Evolutionary conservation across 2,329 filamentous ascomycete species (phyloP).

Genomic region (Aspergillus awamori): DNA sequence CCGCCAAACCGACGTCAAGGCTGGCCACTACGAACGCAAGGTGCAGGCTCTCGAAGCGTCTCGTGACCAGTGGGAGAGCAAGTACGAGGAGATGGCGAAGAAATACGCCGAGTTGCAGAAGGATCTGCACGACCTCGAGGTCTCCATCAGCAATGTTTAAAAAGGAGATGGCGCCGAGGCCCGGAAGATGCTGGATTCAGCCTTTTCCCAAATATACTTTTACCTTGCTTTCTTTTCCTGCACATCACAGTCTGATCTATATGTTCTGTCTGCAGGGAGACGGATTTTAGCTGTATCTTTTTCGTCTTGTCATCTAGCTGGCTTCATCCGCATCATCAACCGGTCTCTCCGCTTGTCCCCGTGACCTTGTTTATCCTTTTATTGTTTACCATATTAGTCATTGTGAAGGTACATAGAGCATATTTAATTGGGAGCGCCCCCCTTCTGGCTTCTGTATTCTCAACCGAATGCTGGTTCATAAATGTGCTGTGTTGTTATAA

Average conservation of each 20-base stretch:
- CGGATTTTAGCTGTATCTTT: constrained; percentile 22
- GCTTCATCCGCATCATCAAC: constrained; percentile 16
- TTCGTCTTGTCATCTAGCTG: constrained; percentile 21
- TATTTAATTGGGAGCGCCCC: constrained; percentile 14
- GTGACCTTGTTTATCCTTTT: constrained; percentile 18
- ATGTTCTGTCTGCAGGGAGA: constrained; percentile 21
- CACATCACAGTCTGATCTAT: constrained; percentile 32
- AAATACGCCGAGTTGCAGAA: constrained; percentile 83
- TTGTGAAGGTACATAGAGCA: constrained; percentile 21
- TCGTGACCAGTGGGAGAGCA: constrained; percentile 92
- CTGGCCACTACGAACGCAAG: constrained; percentile 98
- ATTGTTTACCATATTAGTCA: constrained; percentile 15
- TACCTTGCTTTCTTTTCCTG: constrained; percentile 23
- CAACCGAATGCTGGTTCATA: constrained; percentile 6
- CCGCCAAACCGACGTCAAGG: constrained; percentile 98
- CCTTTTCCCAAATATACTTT: constrained; percentile 28
- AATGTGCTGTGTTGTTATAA: constrained; percentile 2
- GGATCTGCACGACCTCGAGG: constrained; percentile 87
- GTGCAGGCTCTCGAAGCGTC: constrained; percentile 92
- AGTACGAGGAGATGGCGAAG: constrained; percentile 97
- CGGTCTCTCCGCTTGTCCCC: constrained; percentile 19
- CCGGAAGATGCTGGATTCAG: constrained; percentile 33
- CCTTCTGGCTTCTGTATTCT: constrained; percentile 2
- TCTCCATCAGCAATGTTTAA: constrained; percentile 92
- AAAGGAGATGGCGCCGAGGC: constrained; percentile 33